phyloP scores from a whole-genome alignment of 768 basidiomycete genomes.

The Tulasnella sp. region DNA sequence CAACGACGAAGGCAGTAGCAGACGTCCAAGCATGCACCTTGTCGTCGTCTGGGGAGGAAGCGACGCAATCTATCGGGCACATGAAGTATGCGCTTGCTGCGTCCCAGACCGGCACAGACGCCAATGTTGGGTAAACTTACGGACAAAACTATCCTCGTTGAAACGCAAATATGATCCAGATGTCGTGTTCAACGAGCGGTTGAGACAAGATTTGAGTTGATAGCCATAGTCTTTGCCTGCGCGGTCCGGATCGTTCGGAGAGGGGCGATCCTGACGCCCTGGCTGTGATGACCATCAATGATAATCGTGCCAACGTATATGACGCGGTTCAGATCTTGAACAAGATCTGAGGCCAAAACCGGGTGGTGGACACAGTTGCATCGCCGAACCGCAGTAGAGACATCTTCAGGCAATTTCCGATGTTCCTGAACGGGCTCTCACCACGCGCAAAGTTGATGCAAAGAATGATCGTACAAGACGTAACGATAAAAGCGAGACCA shows the following conservation, averaged over 20 bases:
- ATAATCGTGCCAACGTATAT: no score
- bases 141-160: constrained; percentile 14
- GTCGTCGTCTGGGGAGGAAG: not conserved
- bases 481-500: not conserved
- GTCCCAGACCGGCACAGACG: constrained; percentile 1
- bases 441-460: no score
- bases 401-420: no score
- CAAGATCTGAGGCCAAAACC: not conserved
- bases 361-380: no score
- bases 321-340: not conserved
- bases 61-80: not conserved
- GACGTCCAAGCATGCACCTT: not conserved
- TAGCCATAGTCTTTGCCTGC: no score
- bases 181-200: constrained; percentile 17
- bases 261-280: no score
- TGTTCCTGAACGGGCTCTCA: no score
- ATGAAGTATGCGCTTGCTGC: not conserved
- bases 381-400: no score
- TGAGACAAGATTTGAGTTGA: no score
- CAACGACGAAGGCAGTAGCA: not conserved
- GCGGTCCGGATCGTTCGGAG: no score
- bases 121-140: constrained; percentile 5
- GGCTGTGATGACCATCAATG: no score
- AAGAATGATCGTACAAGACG: not conserved
- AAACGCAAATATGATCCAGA: constrained; percentile 18